Evolutionary conservation across 176 grass and related monocot species (phyloP), one percentile per base, ranked within the genome.

Genomic region (Oryza punctata): DNA sequence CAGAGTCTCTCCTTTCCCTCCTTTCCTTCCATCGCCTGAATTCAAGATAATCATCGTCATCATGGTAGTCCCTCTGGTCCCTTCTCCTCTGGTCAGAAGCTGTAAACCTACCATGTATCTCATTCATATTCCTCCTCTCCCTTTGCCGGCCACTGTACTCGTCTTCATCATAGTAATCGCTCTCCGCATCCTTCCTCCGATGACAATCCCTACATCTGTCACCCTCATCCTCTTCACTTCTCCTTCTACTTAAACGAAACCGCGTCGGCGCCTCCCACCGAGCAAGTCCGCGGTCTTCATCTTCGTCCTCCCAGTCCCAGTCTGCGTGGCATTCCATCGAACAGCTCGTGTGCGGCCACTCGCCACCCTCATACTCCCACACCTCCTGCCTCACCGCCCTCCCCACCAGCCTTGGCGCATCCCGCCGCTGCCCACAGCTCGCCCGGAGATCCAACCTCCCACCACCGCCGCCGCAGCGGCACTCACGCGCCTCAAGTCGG

Each of bases 31-130:
- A 54, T 66, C 57, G 70, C 82, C 77, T 59, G 10, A 45, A 66
- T 75, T 79, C 54, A 86, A 75, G 35, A 52, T 86, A 73, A 65
- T 94, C 83, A 40, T 86, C 80, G 0, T 82, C 67, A 16, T 94
- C 76, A 77, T 75, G 40, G 85, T 87, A 79, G 61, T 86, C 89
- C 59, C 63, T 70, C 37, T 77, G 83, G 38, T 71, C 61, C 73
- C 61, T 47, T 32, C 67, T 74, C 49, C 86, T 86, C 78, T 16
- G 45, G 26, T 89, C 25, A 73, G 79, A 94, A 78, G 83, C 72
- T 50, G 66, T 65, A 72, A 81, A 63, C 47, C 40, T 78, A 43
- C 67, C 24, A 76, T 63, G 57, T 15, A n/a, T 23, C 23, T 63
- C 86, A 67, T 87, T 67, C 70, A 16, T 57, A 73, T 81, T 83